Conservation (phyloP, 2,329 filamentous ascomycete genomes). For the Neofusicoccum laricinum region DNA sequence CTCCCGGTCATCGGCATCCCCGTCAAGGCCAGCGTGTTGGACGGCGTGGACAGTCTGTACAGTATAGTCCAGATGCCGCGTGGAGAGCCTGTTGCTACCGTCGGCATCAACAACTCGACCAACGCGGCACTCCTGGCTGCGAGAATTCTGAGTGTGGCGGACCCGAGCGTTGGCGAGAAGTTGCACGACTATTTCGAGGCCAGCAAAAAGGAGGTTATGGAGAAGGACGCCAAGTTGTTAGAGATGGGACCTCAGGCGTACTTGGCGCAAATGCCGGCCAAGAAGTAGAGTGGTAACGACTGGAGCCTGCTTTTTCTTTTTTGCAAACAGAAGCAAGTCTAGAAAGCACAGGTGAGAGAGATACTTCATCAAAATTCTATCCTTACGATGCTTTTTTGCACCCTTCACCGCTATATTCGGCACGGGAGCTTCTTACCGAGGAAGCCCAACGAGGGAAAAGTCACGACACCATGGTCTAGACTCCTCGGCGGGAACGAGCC, state of each 20-base stretch:
- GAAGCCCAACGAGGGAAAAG: not conserved
- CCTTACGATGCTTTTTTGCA: not conserved
- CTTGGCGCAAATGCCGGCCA: constrained; percentile 36
- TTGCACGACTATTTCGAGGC: constrained; percentile 61
- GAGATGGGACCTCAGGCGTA: constrained; percentile 58
- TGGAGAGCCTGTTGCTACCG: constrained; percentile 42
- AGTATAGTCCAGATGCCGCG: constrained; percentile 53
- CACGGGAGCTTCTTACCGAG: not conserved
- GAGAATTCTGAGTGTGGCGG: constrained; percentile 44
- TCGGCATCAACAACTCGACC: constrained; percentile 46
- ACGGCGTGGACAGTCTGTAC: constrained; percentile 50
- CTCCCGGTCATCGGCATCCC: constrained; percentile 52
- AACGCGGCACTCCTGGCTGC: constrained; percentile 49
- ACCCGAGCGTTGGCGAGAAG: constrained; percentile 54
- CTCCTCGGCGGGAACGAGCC: not conserved
- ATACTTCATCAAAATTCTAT: not conserved
- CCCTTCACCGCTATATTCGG: not conserved
- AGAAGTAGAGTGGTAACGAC: not conserved
- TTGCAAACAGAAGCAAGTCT: not conserved
- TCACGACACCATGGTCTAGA: not conserved
- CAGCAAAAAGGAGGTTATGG: constrained; percentile 62
- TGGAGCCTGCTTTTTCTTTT: not conserved
- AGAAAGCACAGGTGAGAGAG: not conserved
- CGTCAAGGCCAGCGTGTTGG: constrained; percentile 48
- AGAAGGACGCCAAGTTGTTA: constrained; percentile 58